Base-by-base conservation (phyloP, 768 basidiomycete genomes). In the Neoboletus brunneissimus region DNA sequence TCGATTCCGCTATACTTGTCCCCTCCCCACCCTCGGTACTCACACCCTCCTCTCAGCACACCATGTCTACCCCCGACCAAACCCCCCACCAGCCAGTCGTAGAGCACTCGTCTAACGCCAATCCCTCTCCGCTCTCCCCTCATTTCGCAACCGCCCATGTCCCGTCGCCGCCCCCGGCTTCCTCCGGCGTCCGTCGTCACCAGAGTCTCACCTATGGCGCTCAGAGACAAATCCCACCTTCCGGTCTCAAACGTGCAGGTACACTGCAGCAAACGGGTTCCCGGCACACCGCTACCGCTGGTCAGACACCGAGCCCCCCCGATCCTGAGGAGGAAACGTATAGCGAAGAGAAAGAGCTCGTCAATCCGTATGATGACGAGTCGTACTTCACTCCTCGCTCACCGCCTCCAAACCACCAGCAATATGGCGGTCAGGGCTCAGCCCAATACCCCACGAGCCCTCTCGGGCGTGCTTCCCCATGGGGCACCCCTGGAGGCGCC, bases 201-300 rank as follows among this genome's bases (percentile, higher is more conserved):
- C 86, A 87, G 55, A 89, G 87, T 54, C 79, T 93, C 48, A 93
- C 87, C 25, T 84, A 89, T 61, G 85, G 87, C 29, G 79, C 84
- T 18, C 80, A 76, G 29, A 80, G 83, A 51, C 76, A 76, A 46
- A 81, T 84, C 65, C 72, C 76, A 13, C 64, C 76, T 31, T 65
- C 80, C 16, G 80, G 81, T 40, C 80, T 92, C 56, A 89, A 84
- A 67, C 86, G 91, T 56, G 83, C 89, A 25, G 91, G 89, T 23
- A 92, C 90, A 12, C 73, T 91, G 12, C 71, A 71, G 37, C 71
- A 72, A 41, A 81, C 84, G 1, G 77, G 82, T 6, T 64, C 79
- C 45, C 73, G 76, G 42, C 70, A 72, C 32, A 58, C 59, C 23
- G 0, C 61, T 34, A 15, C 65, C 51, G 66, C 64, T 15, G 66